Percentiles rank a stretch among this genome's conserved stretches.
Conservation (phyloP, 768 basidiomycete genomes). For the Ramaria rubella region DNA sequence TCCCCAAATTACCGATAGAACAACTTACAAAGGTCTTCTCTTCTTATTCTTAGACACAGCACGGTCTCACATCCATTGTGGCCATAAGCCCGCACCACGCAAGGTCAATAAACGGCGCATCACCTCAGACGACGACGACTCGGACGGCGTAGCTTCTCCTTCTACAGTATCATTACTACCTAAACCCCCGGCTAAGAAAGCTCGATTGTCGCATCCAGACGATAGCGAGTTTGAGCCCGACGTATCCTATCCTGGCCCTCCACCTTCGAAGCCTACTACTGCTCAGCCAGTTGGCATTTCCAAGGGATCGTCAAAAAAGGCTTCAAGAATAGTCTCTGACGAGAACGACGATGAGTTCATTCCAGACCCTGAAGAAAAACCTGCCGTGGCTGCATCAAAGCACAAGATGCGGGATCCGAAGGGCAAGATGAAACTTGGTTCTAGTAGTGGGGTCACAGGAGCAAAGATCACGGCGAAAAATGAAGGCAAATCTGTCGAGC, state of each 20-base stretch:
- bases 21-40: slow-evolving; percentile 8
- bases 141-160: neutral
- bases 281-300: neutral
- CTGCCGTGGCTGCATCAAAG: slow-evolving; percentile 10
- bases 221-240: neutral
- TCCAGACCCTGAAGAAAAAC: slow-evolving; percentile 2
- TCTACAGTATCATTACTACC: neutral
- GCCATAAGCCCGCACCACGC: neutral
- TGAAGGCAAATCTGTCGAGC: slow-evolving; percentile 29
- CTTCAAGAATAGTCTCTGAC: slow-evolving; percentile 1
- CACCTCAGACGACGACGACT: slow-evolving; percentile 7
- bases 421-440: slow-evolving; percentile 28
- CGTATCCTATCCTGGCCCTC: neutral
- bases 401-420: slow-evolving; percentile 14
- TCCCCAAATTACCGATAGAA: neutral
- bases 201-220: neutral
- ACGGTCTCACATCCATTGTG: neutral
- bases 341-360: slow-evolving; percentile 11
- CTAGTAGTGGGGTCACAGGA: slow-evolving; percentile 12
- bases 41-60: neutral
- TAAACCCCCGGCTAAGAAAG: neutral
- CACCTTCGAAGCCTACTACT: neutral
- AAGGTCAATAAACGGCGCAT: slow-evolving; percentile 3
- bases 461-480: slow-evolving; percentile 36
- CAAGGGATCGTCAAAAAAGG: neutral